Conservation (phyloP, 2,329 filamentous ascomycete species). For the Periconia sp. region DNA sequence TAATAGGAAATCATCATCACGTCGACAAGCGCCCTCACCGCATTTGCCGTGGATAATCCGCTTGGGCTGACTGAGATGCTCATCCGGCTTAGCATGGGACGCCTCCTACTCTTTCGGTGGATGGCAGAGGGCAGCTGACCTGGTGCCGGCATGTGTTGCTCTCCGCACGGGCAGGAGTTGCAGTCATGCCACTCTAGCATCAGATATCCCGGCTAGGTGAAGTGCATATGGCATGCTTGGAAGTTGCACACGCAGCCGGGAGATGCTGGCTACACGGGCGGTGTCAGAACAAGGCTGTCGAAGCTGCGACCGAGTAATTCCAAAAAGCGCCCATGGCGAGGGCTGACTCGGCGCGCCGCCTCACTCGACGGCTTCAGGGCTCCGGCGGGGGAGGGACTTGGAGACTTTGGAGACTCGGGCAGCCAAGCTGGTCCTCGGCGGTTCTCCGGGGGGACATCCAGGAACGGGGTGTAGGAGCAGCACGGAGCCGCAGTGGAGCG, state of each 20-base stretch:
- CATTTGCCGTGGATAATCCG: conserved; percentile 1
- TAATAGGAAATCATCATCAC: no score
- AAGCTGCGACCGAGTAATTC: neutral
- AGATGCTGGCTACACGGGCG: conserved; percentile 5
- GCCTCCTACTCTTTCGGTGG: conserved; percentile 6
- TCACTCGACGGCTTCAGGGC: no score
- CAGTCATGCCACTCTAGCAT: neutral
- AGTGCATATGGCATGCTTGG: conserved; percentile 10
- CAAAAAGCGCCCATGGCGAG: no score
- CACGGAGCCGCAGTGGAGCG: no score
- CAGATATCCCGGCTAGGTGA: conserved; percentile 5
- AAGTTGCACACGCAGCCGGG: conserved; percentile 13
- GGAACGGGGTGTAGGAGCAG: no score
- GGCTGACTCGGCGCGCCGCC: no score
- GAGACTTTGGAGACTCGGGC: no score
- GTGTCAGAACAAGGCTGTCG: conserved; percentile 3
- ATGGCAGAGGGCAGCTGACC: conserved; percentile 18
- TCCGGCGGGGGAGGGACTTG: no score
- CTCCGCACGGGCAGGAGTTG: conserved; percentile 1
- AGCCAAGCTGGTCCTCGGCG: conserved; percentile 10
- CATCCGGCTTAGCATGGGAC: no score
- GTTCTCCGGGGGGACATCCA: conserved; percentile 19
- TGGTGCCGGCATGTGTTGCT: conserved; percentile 3
- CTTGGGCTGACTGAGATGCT: no score
- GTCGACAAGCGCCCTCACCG: neutral